A percentile compares a stretch with the other conserved stretches of the same genome.
Evolutionary conservation across 2,329 filamentous ascomycete genomes (phyloP).

Genomic region (Epicoccum nigrum): DNA sequence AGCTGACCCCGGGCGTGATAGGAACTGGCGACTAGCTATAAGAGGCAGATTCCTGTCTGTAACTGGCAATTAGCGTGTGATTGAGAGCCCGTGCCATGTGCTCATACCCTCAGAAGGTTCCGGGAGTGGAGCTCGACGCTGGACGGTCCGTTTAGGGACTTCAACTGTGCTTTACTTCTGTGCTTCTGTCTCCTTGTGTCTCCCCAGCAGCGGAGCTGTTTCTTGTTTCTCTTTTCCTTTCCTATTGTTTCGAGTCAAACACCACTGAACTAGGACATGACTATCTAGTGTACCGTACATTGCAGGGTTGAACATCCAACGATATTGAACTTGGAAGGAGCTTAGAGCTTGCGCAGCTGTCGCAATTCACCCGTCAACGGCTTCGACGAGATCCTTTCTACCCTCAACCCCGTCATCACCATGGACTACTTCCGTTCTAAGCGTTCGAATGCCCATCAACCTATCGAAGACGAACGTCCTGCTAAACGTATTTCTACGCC

Average conservation of each 20-base stretch:
- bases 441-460: slow-evolving; percentile 31
- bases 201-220: slow-evolving; percentile 10
- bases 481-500: slow-evolving; percentile 52
- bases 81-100: slow-evolving; percentile 24
- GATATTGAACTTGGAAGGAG: slow-evolving; percentile 10
- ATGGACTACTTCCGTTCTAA: slow-evolving; percentile 39
- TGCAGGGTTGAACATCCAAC: slow-evolving; percentile 13
- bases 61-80: slow-evolving; percentile 28
- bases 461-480: slow-evolving; percentile 35
- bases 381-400: slow-evolving; percentile 5
- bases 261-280: slow-evolving; percentile 11
- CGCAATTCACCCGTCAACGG: slow-evolving; percentile 1
- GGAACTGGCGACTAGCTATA: slow-evolving; percentile 17
- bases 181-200: slow-evolving; percentile 11
- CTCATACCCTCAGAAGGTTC: slow-evolving; percentile 18
- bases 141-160: slow-evolving; percentile 7
- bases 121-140: slow-evolving; percentile 12
- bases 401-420: slow-evolving; percentile 1
- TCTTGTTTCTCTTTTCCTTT: slow-evolving; percentile 9
- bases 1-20: slow-evolving; percentile 7
- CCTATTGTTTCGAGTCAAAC: slow-evolving; percentile 15
- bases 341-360: slow-evolving; percentile 6
- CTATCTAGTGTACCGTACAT: slow-evolving; percentile 11
- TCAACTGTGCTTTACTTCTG: slow-evolving; percentile 4
- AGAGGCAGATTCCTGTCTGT: slow-evolving; percentile 8